A percentile compares a stretch with the other conserved stretches of the same genome.
Evolutionary conservation across 1,284 basidiomycete species (phyloP).

Genomic region (Tilletiopsis washingtonensis): DNA sequence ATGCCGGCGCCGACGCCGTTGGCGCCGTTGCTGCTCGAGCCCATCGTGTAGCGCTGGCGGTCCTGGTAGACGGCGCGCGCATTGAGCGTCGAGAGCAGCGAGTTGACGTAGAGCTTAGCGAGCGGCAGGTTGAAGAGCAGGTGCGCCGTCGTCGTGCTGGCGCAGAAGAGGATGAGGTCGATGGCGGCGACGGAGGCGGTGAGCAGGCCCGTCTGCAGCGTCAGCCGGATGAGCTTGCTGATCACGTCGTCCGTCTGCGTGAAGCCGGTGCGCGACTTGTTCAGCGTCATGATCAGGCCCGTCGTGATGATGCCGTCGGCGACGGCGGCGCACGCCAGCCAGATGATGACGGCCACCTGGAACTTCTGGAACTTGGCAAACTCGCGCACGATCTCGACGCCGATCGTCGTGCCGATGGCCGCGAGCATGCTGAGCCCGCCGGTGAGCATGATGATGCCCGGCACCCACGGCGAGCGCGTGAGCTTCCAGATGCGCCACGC

Average conservation of each 20-base stretch:
- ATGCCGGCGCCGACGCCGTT: too few relatives aligned
- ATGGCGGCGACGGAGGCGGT: constrained; percentile 32
- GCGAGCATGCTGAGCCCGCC: constrained; percentile 21
- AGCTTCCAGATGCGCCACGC: constrained; percentile 39
- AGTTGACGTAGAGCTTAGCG: constrained; percentile 43
- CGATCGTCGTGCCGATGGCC: constrained; percentile 33
- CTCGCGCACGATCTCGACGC: constrained; percentile 26
- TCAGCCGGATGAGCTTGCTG: constrained; percentile 35
- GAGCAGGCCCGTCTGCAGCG: constrained; percentile 38
- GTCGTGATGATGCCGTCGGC: constrained; percentile 35
- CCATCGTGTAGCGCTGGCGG: neutral
- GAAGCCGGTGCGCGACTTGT: constrained; percentile 38
- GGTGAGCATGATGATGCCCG: constrained; percentile 18
- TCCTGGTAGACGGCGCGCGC: constrained; percentile 20
- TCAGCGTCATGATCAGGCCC: constrained; percentile 31
- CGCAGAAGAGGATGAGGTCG: constrained; percentile 36
- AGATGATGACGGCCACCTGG: constrained; percentile 39
- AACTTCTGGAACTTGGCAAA: constrained; percentile 36
- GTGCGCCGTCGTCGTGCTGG: constrained; percentile 30
- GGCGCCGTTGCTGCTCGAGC: neutral
- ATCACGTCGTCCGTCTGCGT: constrained; percentile 41
- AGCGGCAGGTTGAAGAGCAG: constrained; percentile 40
- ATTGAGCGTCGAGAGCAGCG: constrained; percentile 41
- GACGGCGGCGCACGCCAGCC: constrained; percentile 34
- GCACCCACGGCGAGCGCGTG: constrained; percentile 17